Conservation (phyloP, 2,329 filamentous ascomycete species). For the Trichoderma asperellum region DNA sequence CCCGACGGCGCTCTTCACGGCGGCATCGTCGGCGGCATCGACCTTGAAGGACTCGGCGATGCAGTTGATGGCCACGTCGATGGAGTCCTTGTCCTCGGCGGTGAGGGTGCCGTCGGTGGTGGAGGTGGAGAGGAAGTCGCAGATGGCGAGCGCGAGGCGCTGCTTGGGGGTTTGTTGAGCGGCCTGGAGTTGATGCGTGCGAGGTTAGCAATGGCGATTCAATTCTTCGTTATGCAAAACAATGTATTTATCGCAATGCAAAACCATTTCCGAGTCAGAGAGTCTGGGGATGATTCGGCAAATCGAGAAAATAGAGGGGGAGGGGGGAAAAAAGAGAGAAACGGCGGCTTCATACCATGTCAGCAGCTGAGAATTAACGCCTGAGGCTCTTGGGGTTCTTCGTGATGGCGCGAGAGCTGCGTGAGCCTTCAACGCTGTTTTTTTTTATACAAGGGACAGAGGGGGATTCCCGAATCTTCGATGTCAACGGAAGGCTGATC, state of each 20-base stretch:
- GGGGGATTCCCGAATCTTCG: not conserved
- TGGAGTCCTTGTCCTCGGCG: slow-evolving; percentile 86
- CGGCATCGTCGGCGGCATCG: slow-evolving; percentile 75
- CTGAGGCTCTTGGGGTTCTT: too few relatives aligned
- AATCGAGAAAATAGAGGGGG: not conserved
- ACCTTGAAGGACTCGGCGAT: slow-evolving; percentile 96
- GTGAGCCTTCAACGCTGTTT: slow-evolving; percentile 15
- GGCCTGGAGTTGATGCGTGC: slow-evolving; percentile 31
- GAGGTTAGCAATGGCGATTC: not conserved
- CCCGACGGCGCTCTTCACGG: slow-evolving; percentile 77
- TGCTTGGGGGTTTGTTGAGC: slow-evolving; percentile 62
- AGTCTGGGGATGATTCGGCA: not conserved
- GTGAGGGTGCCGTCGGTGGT: slow-evolving; percentile 85
- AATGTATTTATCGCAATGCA: not conserved
- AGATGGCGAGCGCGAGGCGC: slow-evolving; percentile 94
- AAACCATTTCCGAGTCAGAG: too few relatives aligned
- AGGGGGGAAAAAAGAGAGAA: not conserved
- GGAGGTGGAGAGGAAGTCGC: slow-evolving; percentile 88
- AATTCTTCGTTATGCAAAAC: not conserved
- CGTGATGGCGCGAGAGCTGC: slow-evolving; percentile 3
- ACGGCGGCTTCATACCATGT: slow-evolving; percentile 11
- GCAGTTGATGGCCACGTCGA: slow-evolving; percentile 93
- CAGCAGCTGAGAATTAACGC: not conserved
- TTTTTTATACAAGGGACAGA: not conserved
- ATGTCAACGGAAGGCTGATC: not conserved